Conservation (phyloP, 768 basidiomycete species). For the Podaxis sp. region DNA sequence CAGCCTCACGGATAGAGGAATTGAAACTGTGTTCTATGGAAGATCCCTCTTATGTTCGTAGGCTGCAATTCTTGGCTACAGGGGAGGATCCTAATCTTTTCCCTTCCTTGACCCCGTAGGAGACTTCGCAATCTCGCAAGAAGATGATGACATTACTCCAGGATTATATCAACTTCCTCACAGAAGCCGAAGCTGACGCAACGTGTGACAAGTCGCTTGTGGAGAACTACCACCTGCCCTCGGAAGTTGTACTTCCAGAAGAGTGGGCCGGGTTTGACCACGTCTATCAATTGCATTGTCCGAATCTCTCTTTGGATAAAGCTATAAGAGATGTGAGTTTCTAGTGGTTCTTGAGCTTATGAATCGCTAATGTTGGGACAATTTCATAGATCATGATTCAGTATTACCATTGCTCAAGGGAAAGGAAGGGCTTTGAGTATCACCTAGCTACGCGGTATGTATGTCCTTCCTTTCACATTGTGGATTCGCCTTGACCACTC, state of each 20-base stretch:
- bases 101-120: constrained; percentile 8
- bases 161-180: constrained; percentile 55
- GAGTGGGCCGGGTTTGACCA: constrained; percentile 85
- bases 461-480: not conserved
- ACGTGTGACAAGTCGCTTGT: constrained; percentile 18
- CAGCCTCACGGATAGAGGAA: constrained; percentile 47
- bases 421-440: constrained; percentile 77
- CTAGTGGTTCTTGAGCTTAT: not conserved
- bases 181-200: constrained; percentile 40
- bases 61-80: not conserved
- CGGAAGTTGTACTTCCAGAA: constrained; percentile 59
- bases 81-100: not conserved
- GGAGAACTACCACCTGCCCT: constrained; percentile 60
- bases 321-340: constrained; percentile 73
- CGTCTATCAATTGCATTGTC: constrained; percentile 88
- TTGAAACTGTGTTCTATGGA: constrained; percentile 26
- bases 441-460: constrained; percentile 80
- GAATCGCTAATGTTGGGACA: constrained; percentile 12
- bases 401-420: constrained; percentile 81
- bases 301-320: constrained; percentile 73
- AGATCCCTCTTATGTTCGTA: constrained; percentile 1
- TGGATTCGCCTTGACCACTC: not conserved
- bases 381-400: constrained; percentile 68
- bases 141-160: constrained; percentile 56
- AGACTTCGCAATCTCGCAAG: constrained; percentile 13